These are phyloP conservation scores for Colletotrichum sp. DNA, from an alignment of 2,329 filamentous ascomycete genomes.

Conservation along the genomic window DNA sequence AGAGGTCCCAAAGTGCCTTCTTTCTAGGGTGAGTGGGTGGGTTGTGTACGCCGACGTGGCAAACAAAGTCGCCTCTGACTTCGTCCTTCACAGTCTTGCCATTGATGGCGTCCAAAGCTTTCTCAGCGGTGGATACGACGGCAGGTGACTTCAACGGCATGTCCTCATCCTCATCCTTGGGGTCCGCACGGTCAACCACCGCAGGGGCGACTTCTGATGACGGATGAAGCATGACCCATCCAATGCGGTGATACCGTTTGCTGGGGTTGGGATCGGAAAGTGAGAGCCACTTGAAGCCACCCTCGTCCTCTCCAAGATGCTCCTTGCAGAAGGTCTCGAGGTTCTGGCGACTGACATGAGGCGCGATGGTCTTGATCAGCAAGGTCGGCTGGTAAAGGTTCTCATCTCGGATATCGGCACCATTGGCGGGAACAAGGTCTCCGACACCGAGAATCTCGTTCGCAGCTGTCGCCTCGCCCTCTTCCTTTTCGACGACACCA, in stretches of 20 bases:
- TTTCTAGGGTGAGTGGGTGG: slow-evolving; percentile 86
- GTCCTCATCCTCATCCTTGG: slow-evolving; percentile 71
- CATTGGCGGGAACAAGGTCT: slow-evolving; percentile 83
- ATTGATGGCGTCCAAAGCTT: slow-evolving; percentile 92
- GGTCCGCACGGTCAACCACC: slow-evolving; percentile 73
- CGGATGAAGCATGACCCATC: slow-evolving; percentile 96
- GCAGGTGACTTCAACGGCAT: slow-evolving; percentile 57
- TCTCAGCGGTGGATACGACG: slow-evolving; percentile 72
- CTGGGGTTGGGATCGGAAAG: slow-evolving; percentile 95
- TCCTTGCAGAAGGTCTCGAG: slow-evolving; percentile 95
- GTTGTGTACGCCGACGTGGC: slow-evolving; percentile 95
- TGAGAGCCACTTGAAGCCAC: slow-evolving; percentile 94
- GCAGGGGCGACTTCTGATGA: slow-evolving; percentile 63
- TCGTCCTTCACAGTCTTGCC: slow-evolving; percentile 97
- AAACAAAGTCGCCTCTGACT: slow-evolving; percentile 92
- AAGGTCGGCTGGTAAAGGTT: slow-evolving; percentile 88
- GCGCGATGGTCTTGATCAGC: slow-evolving; percentile 97
- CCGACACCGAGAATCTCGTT: slow-evolving; percentile 93
- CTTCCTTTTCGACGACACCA: slow-evolving; percentile 89
- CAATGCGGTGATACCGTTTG: slow-evolving; percentile 96
- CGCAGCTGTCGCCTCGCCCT: slow-evolving; percentile 88
- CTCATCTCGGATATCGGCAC: slow-evolving; percentile 88
- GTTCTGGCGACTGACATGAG: slow-evolving; percentile 92
- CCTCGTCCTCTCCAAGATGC: slow-evolving; percentile 87
- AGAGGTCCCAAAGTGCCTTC: slow-evolving; percentile 96